These are phyloP conservation scores for Cryptococcus sp. DNA, from an alignment of 1,284 basidiomycete species.

Conservation along the genomic window DNA sequence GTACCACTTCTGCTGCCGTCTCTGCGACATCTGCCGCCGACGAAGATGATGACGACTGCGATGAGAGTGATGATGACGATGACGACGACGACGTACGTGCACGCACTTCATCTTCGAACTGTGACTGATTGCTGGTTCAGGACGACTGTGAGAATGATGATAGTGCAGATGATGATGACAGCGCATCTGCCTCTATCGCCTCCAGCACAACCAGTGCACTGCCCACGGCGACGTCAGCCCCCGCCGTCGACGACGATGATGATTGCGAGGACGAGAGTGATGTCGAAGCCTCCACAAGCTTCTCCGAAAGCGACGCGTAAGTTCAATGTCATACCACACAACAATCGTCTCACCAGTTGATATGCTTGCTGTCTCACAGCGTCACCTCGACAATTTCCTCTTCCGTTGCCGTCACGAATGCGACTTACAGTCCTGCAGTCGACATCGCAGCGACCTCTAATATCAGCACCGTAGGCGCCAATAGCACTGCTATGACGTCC, in stretches of 20 bases:
- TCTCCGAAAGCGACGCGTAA: no score
- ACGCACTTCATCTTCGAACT: not conserved
- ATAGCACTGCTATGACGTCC: not conserved
- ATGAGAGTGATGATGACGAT: constrained; percentile 7
- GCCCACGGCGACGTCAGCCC: not conserved
- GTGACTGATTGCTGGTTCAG: constrained; percentile 5
- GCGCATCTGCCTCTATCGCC: not conserved
- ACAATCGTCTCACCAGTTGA: no score
- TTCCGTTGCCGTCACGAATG: not conserved
- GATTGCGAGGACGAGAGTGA: not conserved
- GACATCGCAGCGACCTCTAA: not conserved
- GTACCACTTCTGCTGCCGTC: constrained; percentile 8
- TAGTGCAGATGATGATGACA: constrained; percentile 2
- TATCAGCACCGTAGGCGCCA: not conserved
- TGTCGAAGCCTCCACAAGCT: not conserved
- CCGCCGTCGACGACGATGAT: not conserved
- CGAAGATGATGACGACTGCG: constrained; percentile 21
- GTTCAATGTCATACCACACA: no score
- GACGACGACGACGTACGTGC: constrained; percentile 15
- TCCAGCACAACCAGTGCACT: constrained; percentile 3
- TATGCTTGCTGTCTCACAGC: constrained; percentile 1
- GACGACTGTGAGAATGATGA: constrained; percentile 19
- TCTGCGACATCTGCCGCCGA: constrained; percentile 3
- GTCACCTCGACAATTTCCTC: not conserved
- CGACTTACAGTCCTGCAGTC: not conserved